Conservation (phyloP, 768 basidiomycete species). For the Boletus reticulatus region DNA sequence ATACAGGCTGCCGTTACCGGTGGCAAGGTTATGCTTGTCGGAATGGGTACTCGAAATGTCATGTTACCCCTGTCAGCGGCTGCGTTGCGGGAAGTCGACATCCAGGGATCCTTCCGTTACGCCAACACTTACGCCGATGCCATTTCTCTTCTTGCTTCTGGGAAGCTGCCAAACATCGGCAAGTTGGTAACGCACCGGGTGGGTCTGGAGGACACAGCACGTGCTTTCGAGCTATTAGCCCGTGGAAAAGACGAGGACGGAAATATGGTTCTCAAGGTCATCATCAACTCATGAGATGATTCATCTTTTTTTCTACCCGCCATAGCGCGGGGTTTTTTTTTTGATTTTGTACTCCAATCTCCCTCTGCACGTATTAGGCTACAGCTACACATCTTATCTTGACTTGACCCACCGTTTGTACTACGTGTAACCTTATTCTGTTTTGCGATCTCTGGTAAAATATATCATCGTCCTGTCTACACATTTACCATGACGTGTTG, state of each 20-base stretch:
- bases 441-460: constrained; percentile 7
- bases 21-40: constrained; percentile 90
- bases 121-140: constrained; percentile 91
- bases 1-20: constrained; percentile 75
- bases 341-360: constrained; percentile 4
- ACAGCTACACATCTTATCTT: constrained; percentile 12
- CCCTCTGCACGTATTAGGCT: constrained; percentile 1
- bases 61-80: constrained; percentile 82
- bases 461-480: not conserved
- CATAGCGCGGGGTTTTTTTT: constrained; percentile 1
- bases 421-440: constrained; percentile 25
- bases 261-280: constrained; percentile 84
- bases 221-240: constrained; percentile 81
- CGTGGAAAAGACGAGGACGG: constrained; percentile 78
- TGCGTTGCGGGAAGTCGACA: constrained; percentile 86
- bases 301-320: not conserved
- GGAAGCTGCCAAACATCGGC: constrained; percentile 59
- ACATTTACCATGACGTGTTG: not conserved
- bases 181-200: constrained; percentile 82
- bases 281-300: constrained; percentile 52
- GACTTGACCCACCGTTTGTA: constrained; percentile 8
- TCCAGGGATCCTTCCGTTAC: constrained; percentile 89
- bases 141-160: constrained; percentile 65
- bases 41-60: constrained; percentile 89
- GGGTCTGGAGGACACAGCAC: constrained; percentile 56